Evolutionary conservation across 2,329 filamentous ascomycete species (phyloP).

Genomic region (Colletotrichum sojae): DNA sequence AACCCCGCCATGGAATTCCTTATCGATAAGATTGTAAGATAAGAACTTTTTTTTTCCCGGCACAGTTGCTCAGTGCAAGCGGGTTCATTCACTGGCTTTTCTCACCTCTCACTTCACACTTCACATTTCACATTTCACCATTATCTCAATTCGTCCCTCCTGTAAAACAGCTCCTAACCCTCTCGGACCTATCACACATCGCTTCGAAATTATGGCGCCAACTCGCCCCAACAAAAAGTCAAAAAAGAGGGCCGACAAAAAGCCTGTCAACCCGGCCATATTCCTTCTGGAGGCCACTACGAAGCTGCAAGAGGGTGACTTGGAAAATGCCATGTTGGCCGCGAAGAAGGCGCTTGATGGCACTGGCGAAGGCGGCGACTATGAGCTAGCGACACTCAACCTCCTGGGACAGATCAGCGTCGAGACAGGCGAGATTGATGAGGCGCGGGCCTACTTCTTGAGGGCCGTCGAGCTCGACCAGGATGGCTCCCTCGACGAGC

Average conservation of each 20-base stretch:
- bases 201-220: slow-evolving; percentile 54
- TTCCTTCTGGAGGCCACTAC: slow-evolving; percentile 57
- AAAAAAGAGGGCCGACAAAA: slow-evolving; percentile 49
- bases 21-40: slow-evolving; percentile 41
- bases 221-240: slow-evolving; percentile 56
- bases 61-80: not conserved
- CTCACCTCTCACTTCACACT: not conserved
- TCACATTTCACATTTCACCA: not conserved
- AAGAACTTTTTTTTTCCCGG: slow-evolving; percentile 39
- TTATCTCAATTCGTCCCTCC: not conserved
- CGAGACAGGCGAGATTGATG: slow-evolving; percentile 84
- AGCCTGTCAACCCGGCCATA: slow-evolving; percentile 45
- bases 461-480: slow-evolving; percentile 82
- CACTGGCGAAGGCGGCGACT: slow-evolving; percentile 61
- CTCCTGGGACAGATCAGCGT: slow-evolving; percentile 86
- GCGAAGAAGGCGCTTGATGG: slow-evolving; percentile 60
- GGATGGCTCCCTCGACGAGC: slow-evolving; percentile 78
- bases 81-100: too few species aligned
- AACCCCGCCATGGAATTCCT: slow-evolving; percentile 24
- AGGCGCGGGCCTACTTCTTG: slow-evolving; percentile 80
- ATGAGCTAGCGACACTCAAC: slow-evolving; percentile 77
- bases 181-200: too few species aligned
- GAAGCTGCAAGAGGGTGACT: slow-evolving; percentile 58
- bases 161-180: too few species aligned
- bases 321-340: slow-evolving; percentile 56